Evolutionary conservation across 1,284 basidiomycete genomes (phyloP).

Genomic region (Albatrellus sp.): DNA sequence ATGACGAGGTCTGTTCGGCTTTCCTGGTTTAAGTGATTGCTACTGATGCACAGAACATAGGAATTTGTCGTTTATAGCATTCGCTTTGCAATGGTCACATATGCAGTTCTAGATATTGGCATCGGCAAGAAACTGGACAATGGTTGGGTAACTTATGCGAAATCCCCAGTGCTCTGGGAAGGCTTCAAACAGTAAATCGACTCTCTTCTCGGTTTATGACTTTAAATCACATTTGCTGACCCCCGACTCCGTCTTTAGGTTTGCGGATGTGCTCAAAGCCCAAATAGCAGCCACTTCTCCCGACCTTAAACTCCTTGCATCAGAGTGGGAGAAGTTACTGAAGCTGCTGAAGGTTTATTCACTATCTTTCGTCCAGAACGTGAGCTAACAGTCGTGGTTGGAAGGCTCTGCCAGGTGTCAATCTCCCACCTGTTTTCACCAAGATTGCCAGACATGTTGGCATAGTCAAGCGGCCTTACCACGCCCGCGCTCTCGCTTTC

Average conservation of each 20-base stretch:
- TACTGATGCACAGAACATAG: slow-evolving; percentile 4
- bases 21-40: not conserved
- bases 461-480: slow-evolving; percentile 6
- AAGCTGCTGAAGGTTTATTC: slow-evolving; percentile 6
- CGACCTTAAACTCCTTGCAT: not conserved
- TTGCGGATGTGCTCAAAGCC: slow-evolving; percentile 4
- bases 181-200: slow-evolving; percentile 1
- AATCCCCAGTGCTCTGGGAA: slow-evolving; percentile 6
- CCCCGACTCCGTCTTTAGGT: not conserved
- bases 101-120: slow-evolving; percentile 9
- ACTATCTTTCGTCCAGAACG: too few relatives aligned
- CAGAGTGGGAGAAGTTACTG: slow-evolving; percentile 6
- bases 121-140: slow-evolving; percentile 1
- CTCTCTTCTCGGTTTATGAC: not conserved
- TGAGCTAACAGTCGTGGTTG: too few relatives aligned
- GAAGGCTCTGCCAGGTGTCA: too few relatives aligned
- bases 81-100: slow-evolving; percentile 8
- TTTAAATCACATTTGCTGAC: too few relatives aligned
- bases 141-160: slow-evolving; percentile 7
- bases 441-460: slow-evolving; percentile 9
- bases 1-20: not conserved
- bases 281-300: not conserved
- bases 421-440: not conserved
- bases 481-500: slow-evolving; percentile 1
- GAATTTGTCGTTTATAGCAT: slow-evolving; percentile 4